Conservation (phyloP, 805 yeast genomes). For the Kazachstania bromeliacearum region DNA sequence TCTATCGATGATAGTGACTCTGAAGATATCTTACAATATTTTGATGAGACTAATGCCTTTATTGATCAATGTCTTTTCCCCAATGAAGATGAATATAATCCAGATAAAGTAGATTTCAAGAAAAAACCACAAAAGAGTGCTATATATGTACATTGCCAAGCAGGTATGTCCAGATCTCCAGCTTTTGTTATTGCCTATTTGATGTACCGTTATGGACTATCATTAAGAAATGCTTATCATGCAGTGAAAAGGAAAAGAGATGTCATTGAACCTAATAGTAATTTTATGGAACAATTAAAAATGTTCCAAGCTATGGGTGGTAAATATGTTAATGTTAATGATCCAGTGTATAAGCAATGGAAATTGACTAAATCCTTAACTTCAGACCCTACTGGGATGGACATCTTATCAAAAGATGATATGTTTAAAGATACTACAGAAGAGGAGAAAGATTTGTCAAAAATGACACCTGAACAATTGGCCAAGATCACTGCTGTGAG, state of each 20-base stretch:
- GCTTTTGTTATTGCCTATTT: slow-evolving; percentile 81
- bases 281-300: slow-evolving; percentile 63
- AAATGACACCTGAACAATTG: slow-evolving; percentile 21
- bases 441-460: slow-evolving; percentile 17
- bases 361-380: slow-evolving; percentile 30
- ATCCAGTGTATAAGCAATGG: slow-evolving; percentile 37
- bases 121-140: slow-evolving; percentile 35
- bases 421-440: slow-evolving; percentile 27
- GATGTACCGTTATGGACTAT: slow-evolving; percentile 64
- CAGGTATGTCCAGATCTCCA: slow-evolving; percentile 87
- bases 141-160: slow-evolving; percentile 70
- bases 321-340: slow-evolving; percentile 20
- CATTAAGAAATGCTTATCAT: slow-evolving; percentile 53
- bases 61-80: slow-evolving; percentile 56
- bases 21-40: slow-evolving; percentile 52
- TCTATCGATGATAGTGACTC: slow-evolving; percentile 64
- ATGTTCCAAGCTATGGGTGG: slow-evolving; percentile 44
- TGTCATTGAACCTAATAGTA: slow-evolving; percentile 59
- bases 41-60: slow-evolving; percentile 55
- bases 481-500: slow-evolving; percentile 37
- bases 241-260: slow-evolving; percentile 62
- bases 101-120: slow-evolving; percentile 23
- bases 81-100: slow-evolving; percentile 27
- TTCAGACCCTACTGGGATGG: slow-evolving; percentile 35
- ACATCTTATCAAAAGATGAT: slow-evolving; percentile 23